Base-by-base conservation (phyloP, 768 basidiomycete genomes). In the Mycena floridula region DNA sequence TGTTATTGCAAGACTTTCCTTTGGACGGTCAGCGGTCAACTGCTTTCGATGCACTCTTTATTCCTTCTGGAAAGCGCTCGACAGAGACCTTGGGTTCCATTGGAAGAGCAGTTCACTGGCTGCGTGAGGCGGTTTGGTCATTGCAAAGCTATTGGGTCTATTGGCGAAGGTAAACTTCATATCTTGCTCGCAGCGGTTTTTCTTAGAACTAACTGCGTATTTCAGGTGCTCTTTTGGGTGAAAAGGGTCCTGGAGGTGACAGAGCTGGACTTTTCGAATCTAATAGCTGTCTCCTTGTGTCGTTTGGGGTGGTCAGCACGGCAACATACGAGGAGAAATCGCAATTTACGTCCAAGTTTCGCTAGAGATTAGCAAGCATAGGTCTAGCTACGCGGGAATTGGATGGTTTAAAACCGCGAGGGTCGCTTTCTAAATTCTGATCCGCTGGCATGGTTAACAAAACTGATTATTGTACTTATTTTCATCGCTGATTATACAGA, bases 51-150 rank as follows among this genome's bases (percentile, higher is more conserved):
- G 87, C 88, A 0, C 49, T 93, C 49, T 73, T 86, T 53, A 78
- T 94, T 53, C 81, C 89, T 9, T 82, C 83, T 16, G 89, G 90
- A n/a, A n/a, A 2, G 65, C 65, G 7, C 66, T 69, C 25, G 81
- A 82, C 57, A 72, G 68, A n/a, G 57, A 69, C 24, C 70, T 91
- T 26, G n/a, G 56, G 66, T 7, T 69, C 70, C 51, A 77, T 74
- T 40, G 92, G 90, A 4, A 76, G 90, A 16, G 73, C 73, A 7
- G 64, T 89, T n/a, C 88, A 94, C 58, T 90, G 84, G 72, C 75
- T 86, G 3, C 76, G 86, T 37, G 90, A 93, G 62, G 82, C 88
- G n/a, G 2, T 93, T 87, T 63, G 85, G 85, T 18, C 91, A 93
- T 61, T 83, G 80, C 64, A 93, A 93, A 66, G 60, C 84, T 15